Base-by-base conservation (phyloP, 768 basidiomycete genomes). In the Russula emetica region DNA sequence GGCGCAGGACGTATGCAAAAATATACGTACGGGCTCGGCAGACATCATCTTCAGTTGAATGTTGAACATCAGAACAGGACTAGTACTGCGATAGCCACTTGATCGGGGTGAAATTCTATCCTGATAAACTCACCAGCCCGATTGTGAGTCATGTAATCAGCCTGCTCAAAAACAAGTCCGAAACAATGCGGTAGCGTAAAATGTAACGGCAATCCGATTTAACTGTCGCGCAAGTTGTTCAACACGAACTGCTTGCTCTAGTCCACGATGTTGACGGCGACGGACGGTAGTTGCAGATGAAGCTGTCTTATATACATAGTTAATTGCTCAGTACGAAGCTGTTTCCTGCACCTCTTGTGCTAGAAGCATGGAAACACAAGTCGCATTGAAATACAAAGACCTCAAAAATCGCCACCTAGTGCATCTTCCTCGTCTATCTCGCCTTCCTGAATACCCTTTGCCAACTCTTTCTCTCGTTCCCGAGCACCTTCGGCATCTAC, bases 401-500 rank as follows among this genome's bases (percentile, higher is more conserved):
- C 20, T 66, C 70, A 78, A 68, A 77, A 78, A 7, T 76, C 76
- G n/a, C 77, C 78, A 22, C 75, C 76, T 13, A 76, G 60, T 11
- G 72, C 72, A 56, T 92, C 89, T 45, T 92, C 94, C 54, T 95
- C 90, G 68, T 94, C 93, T 54, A 90, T 78, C 55, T 91, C 86
- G 16, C 92, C 92, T 60, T 92, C 91, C 70, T 90, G 87, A 55
- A 96, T 92, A 74, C 92, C 92, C 75, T 94, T 93, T 3, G 91
- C 95, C 13, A 98, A 81, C 76, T 98, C 94, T 73, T 90, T 91
- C 79, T 97, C 96, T 47, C 95, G 82, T 73, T 97, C 94, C 11
- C 95, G 80, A 0, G 94, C 94, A 38, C 90, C 92, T 68, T 93
- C 92, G n/a, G 93, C 94, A 30, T 86, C 89, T 44, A 89, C 92